Conservation (phyloP, 2,329 filamentous ascomycete genomes). For the Xylaria digitata region DNA sequence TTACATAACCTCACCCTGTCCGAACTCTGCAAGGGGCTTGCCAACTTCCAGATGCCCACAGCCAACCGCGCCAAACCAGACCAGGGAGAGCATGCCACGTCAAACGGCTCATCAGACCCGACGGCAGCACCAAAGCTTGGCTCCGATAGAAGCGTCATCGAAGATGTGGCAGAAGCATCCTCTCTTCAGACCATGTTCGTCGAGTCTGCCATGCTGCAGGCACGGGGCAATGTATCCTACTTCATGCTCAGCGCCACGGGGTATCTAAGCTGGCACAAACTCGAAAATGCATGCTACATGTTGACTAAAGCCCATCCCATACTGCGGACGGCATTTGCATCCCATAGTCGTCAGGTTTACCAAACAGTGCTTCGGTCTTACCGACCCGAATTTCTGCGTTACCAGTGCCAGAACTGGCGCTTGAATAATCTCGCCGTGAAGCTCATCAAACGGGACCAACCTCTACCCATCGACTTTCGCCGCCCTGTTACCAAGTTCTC, state of each 20-base stretch:
- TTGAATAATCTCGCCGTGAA: conserved; percentile 56
- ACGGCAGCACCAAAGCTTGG: conserved; percentile 58
- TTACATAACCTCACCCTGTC: conserved; percentile 56
- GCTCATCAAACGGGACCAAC: conserved; percentile 58
- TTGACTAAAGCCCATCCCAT: conserved; percentile 61
- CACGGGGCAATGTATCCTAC: conserved; percentile 60
- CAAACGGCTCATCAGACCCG: conserved; percentile 55
- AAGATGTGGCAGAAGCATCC: conserved; percentile 62
- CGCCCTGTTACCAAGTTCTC: conserved; percentile 62
- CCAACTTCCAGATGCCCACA: conserved; percentile 41
- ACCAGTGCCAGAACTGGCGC: conserved; percentile 55
- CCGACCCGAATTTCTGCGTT: conserved; percentile 57
- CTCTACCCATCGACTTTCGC: conserved; percentile 54
- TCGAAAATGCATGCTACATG: conserved; percentile 60
- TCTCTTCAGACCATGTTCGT: conserved; percentile 61
- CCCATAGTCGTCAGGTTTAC: conserved; percentile 59
- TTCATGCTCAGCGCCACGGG: conserved; percentile 62
- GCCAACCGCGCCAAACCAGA: conserved; percentile 20
- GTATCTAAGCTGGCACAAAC: conserved; percentile 54
- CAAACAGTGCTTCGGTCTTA: conserved; percentile 60
- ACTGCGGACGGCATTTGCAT: conserved; percentile 65
- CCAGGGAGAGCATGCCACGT: conserved; percentile 20
- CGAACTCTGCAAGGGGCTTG: conserved; percentile 56
- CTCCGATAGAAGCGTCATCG: conserved; percentile 56
- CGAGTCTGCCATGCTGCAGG: conserved; percentile 59